Conservation (phyloP, 2,329 filamentous ascomycete genomes). For the Botrytis galanthina region DNA sequence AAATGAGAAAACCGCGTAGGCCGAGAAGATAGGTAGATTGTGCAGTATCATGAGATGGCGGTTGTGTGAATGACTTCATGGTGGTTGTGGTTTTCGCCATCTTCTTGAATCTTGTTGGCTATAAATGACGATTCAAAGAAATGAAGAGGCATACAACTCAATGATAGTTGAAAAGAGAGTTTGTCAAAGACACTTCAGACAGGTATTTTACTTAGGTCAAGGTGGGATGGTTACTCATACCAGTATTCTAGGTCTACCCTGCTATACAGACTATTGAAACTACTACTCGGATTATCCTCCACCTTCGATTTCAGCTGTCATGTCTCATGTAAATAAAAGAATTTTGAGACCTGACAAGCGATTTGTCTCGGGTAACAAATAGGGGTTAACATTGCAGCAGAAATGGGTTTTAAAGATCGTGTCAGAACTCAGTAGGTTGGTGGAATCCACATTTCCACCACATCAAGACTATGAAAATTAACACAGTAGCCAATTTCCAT, state of each 20-base stretch:
- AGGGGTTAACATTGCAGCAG: background rate
- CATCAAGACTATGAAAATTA: background rate
- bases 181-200: background rate
- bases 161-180: background rate
- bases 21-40: conserved; percentile 17
- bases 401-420: too few relatives aligned
- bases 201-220: background rate
- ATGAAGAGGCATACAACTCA: background rate
- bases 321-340: conserved; percentile 1
- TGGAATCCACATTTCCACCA: background rate
- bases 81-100: background rate
- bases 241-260: background rate
- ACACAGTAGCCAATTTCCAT: background rate
- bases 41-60: background rate
- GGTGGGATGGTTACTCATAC: background rate
- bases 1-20: conserved; percentile 12
- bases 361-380: background rate
- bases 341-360: background rate
- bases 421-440: background rate
- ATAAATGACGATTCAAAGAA: too few relatives aligned
- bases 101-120: background rate
- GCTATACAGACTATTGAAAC: background rate
- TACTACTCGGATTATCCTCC: background rate
- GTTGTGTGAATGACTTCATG: background rate
- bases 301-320: background rate